A percentile compares a stretch with the other conserved stretches of the same genome.
These are phyloP conservation scores for Blastocladiella emersonii DNA, from an alignment of 371 early-diverging fungal genomes.

Conservation along the genomic window DNA sequence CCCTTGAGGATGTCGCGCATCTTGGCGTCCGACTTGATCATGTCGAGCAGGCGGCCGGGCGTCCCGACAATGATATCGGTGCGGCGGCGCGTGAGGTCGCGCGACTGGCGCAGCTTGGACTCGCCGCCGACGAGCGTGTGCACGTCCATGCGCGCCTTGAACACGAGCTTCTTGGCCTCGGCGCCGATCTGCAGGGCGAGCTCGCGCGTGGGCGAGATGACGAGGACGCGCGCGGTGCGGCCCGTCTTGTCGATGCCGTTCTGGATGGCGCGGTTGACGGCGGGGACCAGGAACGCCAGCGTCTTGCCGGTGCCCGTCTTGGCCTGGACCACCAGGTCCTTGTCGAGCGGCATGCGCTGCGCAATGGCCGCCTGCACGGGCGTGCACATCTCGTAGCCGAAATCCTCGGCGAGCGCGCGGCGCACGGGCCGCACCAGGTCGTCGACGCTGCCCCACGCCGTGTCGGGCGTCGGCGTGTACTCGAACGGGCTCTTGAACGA, in stretches of 20 bases:
- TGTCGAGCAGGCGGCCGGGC: constrained; percentile 84
- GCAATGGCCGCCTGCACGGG: constrained; percentile 70
- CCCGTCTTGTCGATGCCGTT: constrained; percentile 26
- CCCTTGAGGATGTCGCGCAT: constrained; percentile 43
- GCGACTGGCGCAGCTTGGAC: constrained; percentile 43
- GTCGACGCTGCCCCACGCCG: neutral
- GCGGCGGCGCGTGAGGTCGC: constrained; percentile 38
- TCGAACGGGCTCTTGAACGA: neutral
- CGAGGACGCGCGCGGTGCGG: constrained; percentile 29
- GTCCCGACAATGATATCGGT: constrained; percentile 89
- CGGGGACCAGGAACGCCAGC: constrained; percentile 80
- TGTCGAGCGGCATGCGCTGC: constrained; percentile 48
- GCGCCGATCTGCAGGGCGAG: constrained; percentile 84
- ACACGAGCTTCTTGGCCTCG: constrained; percentile 59
- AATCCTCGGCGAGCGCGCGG: constrained; percentile 42
- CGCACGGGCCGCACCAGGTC: neutral
- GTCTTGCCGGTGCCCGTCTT: constrained; percentile 99
- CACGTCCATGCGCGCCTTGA: constrained; percentile 46
- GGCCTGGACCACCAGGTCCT: constrained; percentile 76
- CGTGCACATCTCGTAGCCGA: constrained; percentile 63
- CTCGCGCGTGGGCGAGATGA: constrained; percentile 96
- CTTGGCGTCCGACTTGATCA: constrained; percentile 47
- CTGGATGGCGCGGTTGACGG: constrained; percentile 38
- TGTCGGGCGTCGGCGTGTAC: neutral
- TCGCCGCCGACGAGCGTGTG: constrained; percentile 86